A percentile compares a stretch with the other conserved stretches of the same genome.
These are phyloP conservation scores for Penicillium turbatum DNA, from an alignment of 495 filamentous ascomycete genomes.

Conservation along the genomic window DNA sequence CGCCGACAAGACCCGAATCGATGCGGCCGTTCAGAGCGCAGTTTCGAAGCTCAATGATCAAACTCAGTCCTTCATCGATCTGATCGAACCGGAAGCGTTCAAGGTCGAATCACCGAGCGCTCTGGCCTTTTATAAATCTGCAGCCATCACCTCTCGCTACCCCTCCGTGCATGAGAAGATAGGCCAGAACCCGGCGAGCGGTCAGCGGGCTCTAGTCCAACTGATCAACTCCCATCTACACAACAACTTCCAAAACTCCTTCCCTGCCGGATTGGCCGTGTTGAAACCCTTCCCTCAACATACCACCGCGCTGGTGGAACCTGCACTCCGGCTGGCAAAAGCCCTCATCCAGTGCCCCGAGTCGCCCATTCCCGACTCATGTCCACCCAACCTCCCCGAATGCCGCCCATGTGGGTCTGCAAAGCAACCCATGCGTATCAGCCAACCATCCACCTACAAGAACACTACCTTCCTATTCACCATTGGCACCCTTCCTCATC, in stretches of 20 bases:
- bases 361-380: slow-evolving; percentile 68
- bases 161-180: slow-evolving; percentile 60
- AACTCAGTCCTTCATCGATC: slow-evolving; percentile 54
- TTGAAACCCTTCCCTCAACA: slow-evolving; percentile 71
- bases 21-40: slow-evolving; percentile 61
- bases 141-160: slow-evolving; percentile 59
- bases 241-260: slow-evolving; percentile 76
- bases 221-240: slow-evolving; percentile 88
- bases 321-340: slow-evolving; percentile 64
- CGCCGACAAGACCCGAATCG: slow-evolving; percentile 62
- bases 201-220: slow-evolving; percentile 58
- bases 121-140: slow-evolving; percentile 73
- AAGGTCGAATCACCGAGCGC: slow-evolving; percentile 59
- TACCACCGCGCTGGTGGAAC: slow-evolving; percentile 65
- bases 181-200: slow-evolving; percentile 47
- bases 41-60: slow-evolving; percentile 52
- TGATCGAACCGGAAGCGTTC: slow-evolving; percentile 56
- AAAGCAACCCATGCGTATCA: slow-evolving; percentile 51
- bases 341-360: slow-evolving; percentile 69
- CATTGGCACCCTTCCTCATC: slow-evolving; percentile 85
- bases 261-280: slow-evolving; percentile 68
- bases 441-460: slow-evolving; percentile 52
- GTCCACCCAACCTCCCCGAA: slow-evolving; percentile 71
- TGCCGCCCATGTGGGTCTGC: slow-evolving; percentile 67
- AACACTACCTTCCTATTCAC: slow-evolving; percentile 66